A percentile compares a stretch with the other conserved stretches of the same genome.
phyloP scores from a whole-genome alignment of 192 early-diverging fungal species.

The Entomortierella lignicola region DNA sequence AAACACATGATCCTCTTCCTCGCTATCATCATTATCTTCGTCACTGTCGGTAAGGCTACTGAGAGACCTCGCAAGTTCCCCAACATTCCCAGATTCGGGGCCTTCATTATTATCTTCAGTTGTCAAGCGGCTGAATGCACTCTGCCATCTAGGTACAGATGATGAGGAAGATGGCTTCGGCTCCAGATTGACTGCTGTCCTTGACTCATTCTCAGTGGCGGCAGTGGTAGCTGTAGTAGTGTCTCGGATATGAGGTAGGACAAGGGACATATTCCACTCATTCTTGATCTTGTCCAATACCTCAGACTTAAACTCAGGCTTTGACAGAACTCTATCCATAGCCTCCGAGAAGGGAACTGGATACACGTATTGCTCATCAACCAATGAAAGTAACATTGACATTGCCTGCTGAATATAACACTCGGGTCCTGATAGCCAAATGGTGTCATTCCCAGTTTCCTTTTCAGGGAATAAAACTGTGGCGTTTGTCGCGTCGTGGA shows the following conservation, averaged over 20 bases:
- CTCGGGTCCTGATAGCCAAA: constrained; percentile 68
- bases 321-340: constrained; percentile 39
- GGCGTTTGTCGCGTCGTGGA: constrained; percentile 60
- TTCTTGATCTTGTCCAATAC: constrained; percentile 44
- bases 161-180: background rate
- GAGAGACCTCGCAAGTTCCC: constrained; percentile 35
- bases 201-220: background rate
- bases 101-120: background rate
- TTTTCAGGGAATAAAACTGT: constrained; percentile 71
- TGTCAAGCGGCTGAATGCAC: background rate
- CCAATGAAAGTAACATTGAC: constrained; percentile 55
- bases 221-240: background rate
- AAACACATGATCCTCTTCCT: constrained; percentile 47
- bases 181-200: background rate
- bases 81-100: background rate
- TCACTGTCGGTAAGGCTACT: constrained; percentile 48
- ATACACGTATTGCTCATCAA: constrained; percentile 54
- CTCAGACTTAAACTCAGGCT: constrained; percentile 47
- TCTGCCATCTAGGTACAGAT: background rate
- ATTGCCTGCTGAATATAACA: constrained; percentile 60
- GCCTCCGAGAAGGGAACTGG: constrained; percentile 51
- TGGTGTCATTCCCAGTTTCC: constrained; percentile 67
- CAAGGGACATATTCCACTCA: constrained; percentile 51
- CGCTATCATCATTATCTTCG: constrained; percentile 28
- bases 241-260: constrained; percentile 24